Percentiles rank a stretch among this genome's conserved stretches.
Evolutionary conservation across 768 basidiomycete species (phyloP).

Genomic region (Lactarius akahatsu): DNA sequence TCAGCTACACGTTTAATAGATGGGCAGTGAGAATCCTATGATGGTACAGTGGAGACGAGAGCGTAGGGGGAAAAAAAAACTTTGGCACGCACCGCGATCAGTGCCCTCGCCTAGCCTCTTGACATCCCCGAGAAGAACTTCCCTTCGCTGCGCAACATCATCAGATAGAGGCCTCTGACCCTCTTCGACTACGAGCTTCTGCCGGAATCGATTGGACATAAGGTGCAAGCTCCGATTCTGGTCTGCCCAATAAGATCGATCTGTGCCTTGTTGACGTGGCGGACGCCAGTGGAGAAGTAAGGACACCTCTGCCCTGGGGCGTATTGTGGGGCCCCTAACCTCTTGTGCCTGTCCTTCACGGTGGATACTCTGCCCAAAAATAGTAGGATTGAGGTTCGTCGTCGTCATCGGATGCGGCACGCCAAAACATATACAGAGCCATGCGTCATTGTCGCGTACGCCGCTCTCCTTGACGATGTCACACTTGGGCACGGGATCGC

Average conservation of each 20-base stretch:
- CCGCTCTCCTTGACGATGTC: not conserved
- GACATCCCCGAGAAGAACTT: slow-evolving; percentile 58
- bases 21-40: not conserved
- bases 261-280: slow-evolving; percentile 18
- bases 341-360: not conserved
- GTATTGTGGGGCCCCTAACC: slow-evolving; percentile 15
- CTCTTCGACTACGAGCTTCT: slow-evolving; percentile 51
- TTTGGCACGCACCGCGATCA: slow-evolving; percentile 59
- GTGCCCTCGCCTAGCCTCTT: slow-evolving; percentile 72
- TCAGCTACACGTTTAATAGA: not conserved
- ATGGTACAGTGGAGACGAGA: not conserved
- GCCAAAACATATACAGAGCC: not conserved
- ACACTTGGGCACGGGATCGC: not conserved
- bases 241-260: slow-evolving; percentile 41
- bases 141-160: slow-evolving; percentile 51
- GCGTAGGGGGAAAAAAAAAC: not conserved
- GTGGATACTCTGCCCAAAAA: not conserved
- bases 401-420: slow-evolving; percentile 5
- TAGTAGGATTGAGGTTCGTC: not conserved
- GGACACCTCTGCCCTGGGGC: not conserved
- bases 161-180: slow-evolving; percentile 54
- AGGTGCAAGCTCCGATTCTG: slow-evolving; percentile 65
- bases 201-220: slow-evolving; percentile 71
- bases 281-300: slow-evolving; percentile 14
- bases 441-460: not conserved